These are phyloP conservation scores for Margaritispora aquatica DNA, from an alignment of 495 filamentous ascomycete species.

Conservation along the genomic window DNA sequence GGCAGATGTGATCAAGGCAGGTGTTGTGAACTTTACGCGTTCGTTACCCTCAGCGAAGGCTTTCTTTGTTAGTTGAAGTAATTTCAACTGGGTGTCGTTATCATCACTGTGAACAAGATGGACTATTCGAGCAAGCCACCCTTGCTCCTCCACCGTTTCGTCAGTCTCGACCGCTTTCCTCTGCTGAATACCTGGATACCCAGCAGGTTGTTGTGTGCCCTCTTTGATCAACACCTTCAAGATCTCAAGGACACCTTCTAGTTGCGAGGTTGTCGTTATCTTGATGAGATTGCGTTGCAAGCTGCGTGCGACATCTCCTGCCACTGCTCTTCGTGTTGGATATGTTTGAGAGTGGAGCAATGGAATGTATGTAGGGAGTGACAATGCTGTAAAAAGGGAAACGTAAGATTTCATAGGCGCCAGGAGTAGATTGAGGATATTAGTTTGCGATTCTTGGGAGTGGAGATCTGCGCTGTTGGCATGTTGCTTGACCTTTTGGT, in stretches of 20 bases:
- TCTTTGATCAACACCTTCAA: constrained; percentile 89
- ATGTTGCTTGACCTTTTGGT: constrained; percentile 80
- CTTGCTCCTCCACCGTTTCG: constrained; percentile 95
- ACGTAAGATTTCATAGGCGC: constrained; percentile 84
- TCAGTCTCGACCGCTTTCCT: constrained; percentile 73
- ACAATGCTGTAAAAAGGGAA: constrained; percentile 88
- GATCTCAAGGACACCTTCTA: constrained; percentile 85
- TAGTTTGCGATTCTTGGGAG: constrained; percentile 78
- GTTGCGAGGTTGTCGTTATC: constrained; percentile 67
- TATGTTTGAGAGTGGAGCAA: constrained; percentile 91
- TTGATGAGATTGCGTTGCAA: constrained; percentile 72
- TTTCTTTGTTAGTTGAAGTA: constrained; percentile 83
- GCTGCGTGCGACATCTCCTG: constrained; percentile 74
- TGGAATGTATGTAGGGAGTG: constrained; percentile 84
- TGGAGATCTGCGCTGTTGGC: constrained; percentile 92
- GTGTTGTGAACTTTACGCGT: constrained; percentile 89
- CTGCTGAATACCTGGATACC: constrained; percentile 76
- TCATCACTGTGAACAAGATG: constrained; percentile 77
- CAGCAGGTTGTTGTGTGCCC: constrained; percentile 74
- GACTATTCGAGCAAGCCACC: constrained; percentile 86
- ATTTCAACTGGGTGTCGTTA: constrained; percentile 91
- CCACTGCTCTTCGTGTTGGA: constrained; percentile 82
- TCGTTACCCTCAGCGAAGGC: constrained; percentile 91
- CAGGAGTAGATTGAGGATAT: constrained; percentile 79
- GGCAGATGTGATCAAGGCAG: constrained; percentile 83